Conservation (phyloP, 495 filamentous ascomycete species). For the Xylaria castorea region DNA sequence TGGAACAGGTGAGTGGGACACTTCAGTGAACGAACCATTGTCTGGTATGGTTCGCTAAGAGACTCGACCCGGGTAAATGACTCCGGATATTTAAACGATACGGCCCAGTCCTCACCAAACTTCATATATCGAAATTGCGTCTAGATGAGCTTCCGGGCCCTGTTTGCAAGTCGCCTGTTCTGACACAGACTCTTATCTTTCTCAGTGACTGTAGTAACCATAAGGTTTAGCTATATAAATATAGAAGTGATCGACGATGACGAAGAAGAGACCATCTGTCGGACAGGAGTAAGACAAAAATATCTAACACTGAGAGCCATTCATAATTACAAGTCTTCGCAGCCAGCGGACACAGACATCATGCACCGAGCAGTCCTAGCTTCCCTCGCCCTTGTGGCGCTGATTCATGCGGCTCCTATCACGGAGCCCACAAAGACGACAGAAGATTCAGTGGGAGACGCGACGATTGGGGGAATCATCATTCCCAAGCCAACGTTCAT, state of each 20-base stretch:
- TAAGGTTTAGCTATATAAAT: conserved; percentile 10
- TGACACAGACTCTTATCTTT: conserved; percentile 35
- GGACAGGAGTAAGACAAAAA: conserved; percentile 5
- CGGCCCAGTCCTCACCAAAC: conserved; percentile 33
- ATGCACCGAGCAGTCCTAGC: conserved; percentile 37
- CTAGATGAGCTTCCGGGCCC: conserved; percentile 39
- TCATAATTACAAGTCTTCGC: neutral
- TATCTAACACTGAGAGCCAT: neutral
- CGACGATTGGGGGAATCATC: conserved; percentile 21
- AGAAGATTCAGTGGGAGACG: conserved; percentile 27
- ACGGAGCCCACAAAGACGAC: conserved; percentile 35
- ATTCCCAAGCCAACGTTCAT: conserved; percentile 34
- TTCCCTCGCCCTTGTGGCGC: conserved; percentile 38
- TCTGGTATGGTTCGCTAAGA: conserved; percentile 31
- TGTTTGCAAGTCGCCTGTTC: conserved; percentile 31
- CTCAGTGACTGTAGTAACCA: neutral
- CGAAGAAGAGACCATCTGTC: neutral
- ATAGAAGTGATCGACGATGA: conserved; percentile 21
- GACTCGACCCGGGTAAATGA: conserved; percentile 44
- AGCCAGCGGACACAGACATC: conserved; percentile 18
- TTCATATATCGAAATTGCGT: conserved; percentile 43
- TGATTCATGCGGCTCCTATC: conserved; percentile 39
- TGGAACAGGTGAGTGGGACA: conserved; percentile 18
- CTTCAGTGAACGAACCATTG: neutral
- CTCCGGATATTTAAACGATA: conserved; percentile 41